Percentiles rank a stretch among this genome's conserved stretches.
These are phyloP conservation scores for Rosa persica DNA, from an alignment of 306 rosid genomes.

Conservation along the genomic window DNA sequence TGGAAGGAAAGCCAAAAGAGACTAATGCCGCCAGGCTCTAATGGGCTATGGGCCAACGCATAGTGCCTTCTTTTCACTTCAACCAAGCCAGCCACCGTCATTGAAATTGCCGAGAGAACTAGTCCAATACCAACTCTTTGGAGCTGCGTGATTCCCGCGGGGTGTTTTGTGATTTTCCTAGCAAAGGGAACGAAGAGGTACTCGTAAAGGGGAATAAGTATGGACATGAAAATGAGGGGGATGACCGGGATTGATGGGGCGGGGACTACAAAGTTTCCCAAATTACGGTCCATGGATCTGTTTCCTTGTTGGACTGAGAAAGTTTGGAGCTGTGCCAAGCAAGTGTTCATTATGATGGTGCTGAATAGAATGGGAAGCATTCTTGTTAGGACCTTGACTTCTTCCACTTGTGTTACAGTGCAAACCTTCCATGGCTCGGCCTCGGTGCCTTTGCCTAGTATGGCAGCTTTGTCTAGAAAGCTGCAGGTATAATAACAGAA, in stretches of 20 bases:
- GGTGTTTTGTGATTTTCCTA: constrained; percentile 65
- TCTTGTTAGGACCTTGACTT: constrained; percentile 75
- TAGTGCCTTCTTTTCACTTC: constrained; percentile 65
- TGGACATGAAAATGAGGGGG: constrained; percentile 60
- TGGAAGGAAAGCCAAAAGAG: constrained; percentile 81
- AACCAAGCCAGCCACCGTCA: constrained; percentile 64
- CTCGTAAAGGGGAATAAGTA: constrained; percentile 71
- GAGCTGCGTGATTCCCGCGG: constrained; percentile 78
- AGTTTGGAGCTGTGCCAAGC: constrained; percentile 88
- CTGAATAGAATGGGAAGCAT: constrained; percentile 78
- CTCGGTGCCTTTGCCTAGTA: constrained; percentile 38
- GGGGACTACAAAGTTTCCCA: constrained; percentile 60
- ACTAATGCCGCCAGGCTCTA: constrained; percentile 39
- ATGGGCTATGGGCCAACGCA: constrained; percentile 34
- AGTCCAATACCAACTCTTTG: constrained; percentile 83
- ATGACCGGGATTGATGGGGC: constrained; percentile 75
- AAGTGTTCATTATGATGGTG: constrained; percentile 83
- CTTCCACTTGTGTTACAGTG: constrained; percentile 85
- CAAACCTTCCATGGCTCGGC: constrained; percentile 62
- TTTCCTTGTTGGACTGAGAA: constrained; percentile 80
- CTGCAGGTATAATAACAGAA: constrained; percentile 36
- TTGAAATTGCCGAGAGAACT: constrained; percentile 63
- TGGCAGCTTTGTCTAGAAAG: constrained; percentile 72
- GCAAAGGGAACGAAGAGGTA: constrained; percentile 70
- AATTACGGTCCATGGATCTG: constrained; percentile 42